These are phyloP conservation scores for Clavaria fumosa DNA, from an alignment of 768 basidiomycete species.

Conservation along the genomic window DNA sequence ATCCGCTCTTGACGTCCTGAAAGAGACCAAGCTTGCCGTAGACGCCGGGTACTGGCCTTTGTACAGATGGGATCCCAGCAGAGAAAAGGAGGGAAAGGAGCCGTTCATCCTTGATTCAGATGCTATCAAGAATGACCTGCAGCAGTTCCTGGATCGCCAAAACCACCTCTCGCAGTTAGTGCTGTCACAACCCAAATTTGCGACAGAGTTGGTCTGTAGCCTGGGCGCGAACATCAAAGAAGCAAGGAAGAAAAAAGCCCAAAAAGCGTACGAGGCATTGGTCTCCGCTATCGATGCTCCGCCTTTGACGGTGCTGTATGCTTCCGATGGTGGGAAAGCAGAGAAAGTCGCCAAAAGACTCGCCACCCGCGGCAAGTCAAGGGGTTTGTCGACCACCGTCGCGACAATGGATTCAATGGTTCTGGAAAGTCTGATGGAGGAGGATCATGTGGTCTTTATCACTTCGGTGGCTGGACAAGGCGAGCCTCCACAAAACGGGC, in stretches of 20 bases:
- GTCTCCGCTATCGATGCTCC: slow-evolving; percentile 77
- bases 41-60: slow-evolving; percentile 96
- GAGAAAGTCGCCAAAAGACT: slow-evolving; percentile 93
- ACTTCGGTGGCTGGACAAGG: slow-evolving; percentile 95
- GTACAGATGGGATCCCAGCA: slow-evolving; percentile 92
- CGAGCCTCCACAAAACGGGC: slow-evolving; percentile 93
- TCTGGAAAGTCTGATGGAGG: slow-evolving; percentile 57
- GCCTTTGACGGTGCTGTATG: slow-evolving; percentile 80
- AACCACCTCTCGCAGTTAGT: slow-evolving; percentile 94
- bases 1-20: slow-evolving; percentile 77
- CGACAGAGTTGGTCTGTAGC: slow-evolving; percentile 68
- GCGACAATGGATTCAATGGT: slow-evolving; percentile 71
- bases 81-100: slow-evolving; percentile 59
- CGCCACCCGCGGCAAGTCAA: slow-evolving; percentile 62
- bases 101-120: slow-evolving; percentile 91
- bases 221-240: slow-evolving; percentile 75
- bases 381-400: slow-evolving; percentile 66
- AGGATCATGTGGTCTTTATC: slow-evolving; percentile 69
- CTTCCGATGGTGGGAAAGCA: slow-evolving; percentile 89
- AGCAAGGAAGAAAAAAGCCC: slow-evolving; percentile 66
- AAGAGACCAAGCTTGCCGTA: slow-evolving; percentile 94
- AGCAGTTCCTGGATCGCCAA: slow-evolving; percentile 88
- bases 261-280: slow-evolving; percentile 72
- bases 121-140: slow-evolving; percentile 83
- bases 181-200: slow-evolving; percentile 63